A percentile compares a stretch with the other conserved stretches of the same genome.
phyloP scores from a whole-genome alignment of 2,329 filamentous ascomycete genomes.

The Penicillium capsulatum region DNA sequence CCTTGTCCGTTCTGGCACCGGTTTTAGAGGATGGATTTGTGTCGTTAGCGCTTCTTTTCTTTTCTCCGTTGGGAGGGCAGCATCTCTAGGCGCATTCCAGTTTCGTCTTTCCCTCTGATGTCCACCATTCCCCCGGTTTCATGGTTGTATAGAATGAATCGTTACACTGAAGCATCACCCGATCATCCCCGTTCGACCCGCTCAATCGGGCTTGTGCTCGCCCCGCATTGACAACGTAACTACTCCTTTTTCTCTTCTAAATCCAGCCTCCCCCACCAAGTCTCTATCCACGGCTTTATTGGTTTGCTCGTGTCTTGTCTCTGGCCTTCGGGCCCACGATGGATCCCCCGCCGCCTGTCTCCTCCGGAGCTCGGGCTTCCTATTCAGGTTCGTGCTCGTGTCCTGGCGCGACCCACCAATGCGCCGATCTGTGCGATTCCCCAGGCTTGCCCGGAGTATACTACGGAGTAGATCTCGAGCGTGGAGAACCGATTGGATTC shows the following conservation, averaged over 20 bases:
- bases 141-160: neutral
- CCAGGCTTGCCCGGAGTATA: too few relatives aligned
- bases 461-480: too few relatives aligned
- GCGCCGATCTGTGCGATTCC: neutral
- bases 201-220: constrained; percentile 21
- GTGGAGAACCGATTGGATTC: neutral
- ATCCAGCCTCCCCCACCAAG: constrained; percentile 12
- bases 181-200: neutral
- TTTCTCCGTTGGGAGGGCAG: constrained; percentile 6
- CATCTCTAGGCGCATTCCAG: constrained; percentile 15
- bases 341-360: constrained; percentile 22
- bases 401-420: neutral
- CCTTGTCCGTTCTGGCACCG: too few relatives aligned
- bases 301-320: constrained; percentile 6
- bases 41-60: constrained; percentile 13
- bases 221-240: constrained; percentile 19
- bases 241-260: constrained; percentile 22
- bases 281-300: constrained; percentile 11
- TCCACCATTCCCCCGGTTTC: too few relatives aligned
- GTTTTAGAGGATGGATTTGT: neutral
- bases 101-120: constrained; percentile 1
- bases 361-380: constrained; percentile 17
- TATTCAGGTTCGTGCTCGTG: constrained; percentile 26
- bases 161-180: neutral
- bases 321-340: constrained; percentile 22